These are phyloP conservation scores for Metschnikowia lochheadii DNA, from an alignment of 805 yeast genomes.

Conservation along the genomic window DNA sequence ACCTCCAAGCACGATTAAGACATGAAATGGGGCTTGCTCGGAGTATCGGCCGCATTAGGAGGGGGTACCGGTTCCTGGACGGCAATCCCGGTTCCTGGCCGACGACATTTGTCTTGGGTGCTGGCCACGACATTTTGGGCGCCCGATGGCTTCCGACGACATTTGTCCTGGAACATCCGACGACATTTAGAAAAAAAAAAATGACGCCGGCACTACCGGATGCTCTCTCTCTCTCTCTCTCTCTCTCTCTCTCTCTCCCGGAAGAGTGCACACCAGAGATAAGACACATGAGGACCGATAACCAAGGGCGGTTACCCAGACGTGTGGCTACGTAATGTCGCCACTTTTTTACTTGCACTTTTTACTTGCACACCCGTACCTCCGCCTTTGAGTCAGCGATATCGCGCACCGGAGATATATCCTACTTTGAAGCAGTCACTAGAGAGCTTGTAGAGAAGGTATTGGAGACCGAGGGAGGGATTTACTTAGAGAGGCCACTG, in stretches of 20 bases:
- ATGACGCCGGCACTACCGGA: background rate
- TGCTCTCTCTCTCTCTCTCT: too few species aligned
- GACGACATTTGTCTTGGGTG: background rate
- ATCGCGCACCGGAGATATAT: slow-evolving; percentile 4
- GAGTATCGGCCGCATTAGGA: too few species aligned
- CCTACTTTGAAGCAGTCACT: background rate
- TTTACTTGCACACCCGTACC: background rate
- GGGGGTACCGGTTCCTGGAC: background rate
- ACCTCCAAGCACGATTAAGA: too few species aligned
- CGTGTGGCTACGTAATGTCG: slow-evolving; percentile 3
- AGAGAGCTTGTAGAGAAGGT: too few species aligned
- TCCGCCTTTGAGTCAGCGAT: background rate
- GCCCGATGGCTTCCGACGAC: background rate
- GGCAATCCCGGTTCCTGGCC: background rate
- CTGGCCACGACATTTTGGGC: too few species aligned
- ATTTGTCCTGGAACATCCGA: background rate
- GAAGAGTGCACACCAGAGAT: background rate
- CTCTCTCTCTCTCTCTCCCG: too few species aligned
- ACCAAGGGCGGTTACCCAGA: background rate
- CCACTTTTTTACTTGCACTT: background rate
- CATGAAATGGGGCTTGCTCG: too few species aligned
- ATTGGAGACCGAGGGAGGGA: too few species aligned
- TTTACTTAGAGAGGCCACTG: too few species aligned
- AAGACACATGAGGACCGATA: background rate
- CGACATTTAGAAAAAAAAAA: background rate